Base-by-base conservation (phyloP, 2,329 filamentous ascomycete species). In the Trichoderma koningiopsis region DNA sequence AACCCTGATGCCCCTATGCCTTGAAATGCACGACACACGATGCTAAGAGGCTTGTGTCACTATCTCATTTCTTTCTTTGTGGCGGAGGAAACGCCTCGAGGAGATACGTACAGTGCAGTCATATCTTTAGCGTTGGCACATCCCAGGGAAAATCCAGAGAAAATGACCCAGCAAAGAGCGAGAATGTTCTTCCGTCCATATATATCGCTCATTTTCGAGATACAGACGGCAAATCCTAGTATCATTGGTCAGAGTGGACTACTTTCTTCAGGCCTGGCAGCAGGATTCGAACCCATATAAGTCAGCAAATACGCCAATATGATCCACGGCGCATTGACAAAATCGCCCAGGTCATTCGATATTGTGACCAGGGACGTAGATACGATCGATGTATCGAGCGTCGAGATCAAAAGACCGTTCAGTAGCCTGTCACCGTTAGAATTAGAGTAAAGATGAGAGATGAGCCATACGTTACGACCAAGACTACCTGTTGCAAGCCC, bases 1-100 rank as follows among this genome's bases (percentile, higher is more conserved):
- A 90, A 78, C 0, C 88, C 88, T 10, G 88, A 87, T 2, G 86
- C 88, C 0, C 88, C 88, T 55, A 89, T 82, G 5, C 87, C 87
- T 69, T 89, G 87, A 16, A 89, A 83, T 0, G 86, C 85, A 24
- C 87, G 84, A 69, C 83, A 89, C 16, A 87, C 73, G 59, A 90
- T 89, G 1, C 87, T 89, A 65, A 43, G 40, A 52, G 35, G n/a
- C 33, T 31, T 64, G 49, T 56, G 61, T 64, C 33, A 64, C 61
- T 56, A 64, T 43, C 24, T 35, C 43, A 49, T 3, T 40, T 35
- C 14, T 19, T 16, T 22, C 7, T 31, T 13, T 55, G 29, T 14
- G 8, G n/a, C 43, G 16, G 33, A 29, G 43, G 33, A 40, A 43
- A 3, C 16, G n/a, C 11, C 24, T 35, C 16, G 13, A 24, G 8